These are phyloP conservation scores for Ambrosiella beaveri DNA, from an alignment of 2,329 filamentous ascomycete genomes.

Conservation along the genomic window DNA sequence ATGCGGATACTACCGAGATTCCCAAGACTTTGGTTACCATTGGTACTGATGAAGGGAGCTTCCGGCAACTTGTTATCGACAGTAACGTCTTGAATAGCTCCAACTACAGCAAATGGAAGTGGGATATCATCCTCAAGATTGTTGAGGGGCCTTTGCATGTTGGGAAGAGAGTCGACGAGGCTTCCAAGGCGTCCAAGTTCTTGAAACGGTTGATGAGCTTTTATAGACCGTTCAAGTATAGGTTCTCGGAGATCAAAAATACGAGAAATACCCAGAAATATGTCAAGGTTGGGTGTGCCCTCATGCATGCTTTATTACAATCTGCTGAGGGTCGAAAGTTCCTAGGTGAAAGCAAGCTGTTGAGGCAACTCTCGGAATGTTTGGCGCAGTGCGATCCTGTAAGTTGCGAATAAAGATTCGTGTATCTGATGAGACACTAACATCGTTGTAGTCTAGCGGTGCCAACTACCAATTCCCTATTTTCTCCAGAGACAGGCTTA, in stretches of 20 bases:
- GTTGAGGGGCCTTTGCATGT: constrained; percentile 87
- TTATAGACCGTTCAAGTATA: constrained; percentile 90
- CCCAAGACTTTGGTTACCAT: constrained; percentile 21
- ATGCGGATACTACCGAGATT: constrained; percentile 35
- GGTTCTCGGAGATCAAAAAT: constrained; percentile 78
- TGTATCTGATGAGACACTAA: neutral
- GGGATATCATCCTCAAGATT: constrained; percentile 78
- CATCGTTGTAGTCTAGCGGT: constrained; percentile 38
- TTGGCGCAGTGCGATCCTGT: constrained; percentile 87
- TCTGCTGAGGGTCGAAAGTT: constrained; percentile 73
- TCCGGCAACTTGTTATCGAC: constrained; percentile 50
- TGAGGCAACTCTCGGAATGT: constrained; percentile 89
- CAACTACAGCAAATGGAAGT: constrained; percentile 93
- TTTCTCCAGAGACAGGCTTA: constrained; percentile 71
- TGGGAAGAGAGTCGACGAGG: constrained; percentile 82
- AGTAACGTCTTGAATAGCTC: constrained; percentile 76
- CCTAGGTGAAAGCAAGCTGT: constrained; percentile 75
- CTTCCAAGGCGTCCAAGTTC: constrained; percentile 87
- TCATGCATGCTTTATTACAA: constrained; percentile 75
- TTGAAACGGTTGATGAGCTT: constrained; percentile 90
- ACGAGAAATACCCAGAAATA: constrained; percentile 91
- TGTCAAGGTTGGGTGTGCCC: constrained; percentile 69
- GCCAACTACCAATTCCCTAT: constrained; percentile 70
- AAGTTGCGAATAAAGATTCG: constrained; percentile 18
- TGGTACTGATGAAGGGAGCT: constrained; percentile 39